phyloP scores from a whole-genome alignment of 345 rosid genomes.

The Eucalyptus shirleyi region DNA sequence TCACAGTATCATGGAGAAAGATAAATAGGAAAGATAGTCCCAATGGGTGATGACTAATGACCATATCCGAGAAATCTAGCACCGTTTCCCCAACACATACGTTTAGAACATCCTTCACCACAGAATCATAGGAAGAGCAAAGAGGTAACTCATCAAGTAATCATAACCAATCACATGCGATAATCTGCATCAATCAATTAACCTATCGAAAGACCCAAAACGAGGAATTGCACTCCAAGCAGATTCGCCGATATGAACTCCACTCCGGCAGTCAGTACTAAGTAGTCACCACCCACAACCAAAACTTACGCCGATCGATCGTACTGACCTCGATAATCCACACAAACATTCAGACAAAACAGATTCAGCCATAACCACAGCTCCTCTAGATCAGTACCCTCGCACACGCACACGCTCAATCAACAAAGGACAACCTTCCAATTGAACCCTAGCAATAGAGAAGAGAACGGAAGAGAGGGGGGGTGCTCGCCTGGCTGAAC shows the following conservation, averaged over 20 bases:
- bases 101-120: not conserved
- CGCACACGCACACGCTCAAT: not conserved
- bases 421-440: not conserved
- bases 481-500: constrained; percentile 74
- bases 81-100: not conserved
- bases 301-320: not conserved
- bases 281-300: not conserved
- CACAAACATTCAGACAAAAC: not conserved
- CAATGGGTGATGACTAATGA: not conserved
- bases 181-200: not conserved
- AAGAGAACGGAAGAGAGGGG: no score
- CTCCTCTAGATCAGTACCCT: not conserved
- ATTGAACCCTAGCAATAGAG: not conserved
- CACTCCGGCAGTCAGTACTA: not conserved
- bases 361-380: not conserved
- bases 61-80: not conserved
- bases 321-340: not conserved
- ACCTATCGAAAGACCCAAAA: not conserved
- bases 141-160: not conserved
- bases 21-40: not conserved
- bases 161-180: not conserved
- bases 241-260: not conserved
- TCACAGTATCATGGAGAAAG: not conserved
- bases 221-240: not conserved
- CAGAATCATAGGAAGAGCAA: not conserved